Conservation (phyloP, 1,284 basidiomycete genomes). For the Leccinum holopus region DNA sequence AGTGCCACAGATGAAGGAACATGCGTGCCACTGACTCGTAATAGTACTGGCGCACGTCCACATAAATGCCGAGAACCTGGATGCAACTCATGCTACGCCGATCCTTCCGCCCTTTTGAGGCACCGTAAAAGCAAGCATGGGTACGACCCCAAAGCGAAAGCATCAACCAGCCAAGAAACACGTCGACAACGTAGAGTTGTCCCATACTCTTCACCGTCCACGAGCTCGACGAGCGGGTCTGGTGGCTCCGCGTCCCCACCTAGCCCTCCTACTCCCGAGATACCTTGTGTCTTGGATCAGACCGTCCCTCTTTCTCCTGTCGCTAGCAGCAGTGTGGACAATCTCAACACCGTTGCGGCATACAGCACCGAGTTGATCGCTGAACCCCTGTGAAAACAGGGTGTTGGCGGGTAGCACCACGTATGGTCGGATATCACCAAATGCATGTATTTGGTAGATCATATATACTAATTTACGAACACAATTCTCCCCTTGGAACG, state of each 20-base stretch:
- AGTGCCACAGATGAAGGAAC: neutral
- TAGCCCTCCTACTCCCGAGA: neutral
- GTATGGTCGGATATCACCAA: too few relatives aligned
- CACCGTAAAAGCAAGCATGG: conserved; percentile 23
- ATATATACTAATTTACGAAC: too few relatives aligned
- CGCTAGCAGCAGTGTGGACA: neutral
- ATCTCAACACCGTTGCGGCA: too few relatives aligned
- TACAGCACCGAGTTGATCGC: too few relatives aligned
- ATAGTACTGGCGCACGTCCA: conserved; percentile 15
- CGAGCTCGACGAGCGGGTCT: neutral
- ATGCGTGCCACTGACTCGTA: conserved; percentile 5
- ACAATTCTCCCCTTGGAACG: too few relatives aligned
- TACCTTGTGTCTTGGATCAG: neutral
- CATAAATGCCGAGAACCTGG: conserved; percentile 22
- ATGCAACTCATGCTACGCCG: conserved; percentile 24
- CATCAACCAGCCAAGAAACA: neutral
- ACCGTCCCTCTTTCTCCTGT: neutral
- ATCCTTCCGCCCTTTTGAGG: conserved; percentile 32
- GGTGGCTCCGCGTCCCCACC: neutral
- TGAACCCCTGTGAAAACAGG: too few relatives aligned
- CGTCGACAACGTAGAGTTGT: neutral
- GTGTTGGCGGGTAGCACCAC: too few relatives aligned
- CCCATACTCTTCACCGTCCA: conserved; percentile 4
- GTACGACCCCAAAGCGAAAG: conserved; percentile 12
- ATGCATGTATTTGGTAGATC: too few relatives aligned